A percentile compares a stretch with the other conserved stretches of the same genome.
These are phyloP conservation scores for Sclerotinia minor DNA, from an alignment of 2,329 filamentous ascomycete genomes.

Conservation along the genomic window DNA sequence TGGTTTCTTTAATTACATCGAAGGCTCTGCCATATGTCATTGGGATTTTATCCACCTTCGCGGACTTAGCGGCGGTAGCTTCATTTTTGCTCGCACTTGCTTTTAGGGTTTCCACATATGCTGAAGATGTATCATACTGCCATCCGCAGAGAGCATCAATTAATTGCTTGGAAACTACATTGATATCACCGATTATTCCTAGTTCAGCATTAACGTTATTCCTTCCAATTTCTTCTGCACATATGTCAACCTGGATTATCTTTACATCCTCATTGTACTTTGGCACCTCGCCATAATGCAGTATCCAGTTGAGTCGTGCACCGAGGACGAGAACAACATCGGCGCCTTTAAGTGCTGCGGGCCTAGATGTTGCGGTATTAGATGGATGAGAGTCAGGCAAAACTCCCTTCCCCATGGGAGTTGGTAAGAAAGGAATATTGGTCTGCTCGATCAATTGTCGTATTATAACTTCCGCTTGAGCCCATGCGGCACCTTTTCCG, in stretches of 20 bases:
- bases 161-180: conserved; percentile 51
- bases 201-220: conserved; percentile 51
- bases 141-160: conserved; percentile 46
- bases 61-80: conserved; percentile 47
- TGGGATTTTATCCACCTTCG: conserved; percentile 45
- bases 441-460: conserved; percentile 49
- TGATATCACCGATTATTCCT: conserved; percentile 54
- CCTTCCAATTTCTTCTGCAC: conserved; percentile 54
- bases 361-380: conserved; percentile 55
- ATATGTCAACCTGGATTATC: conserved; percentile 57
- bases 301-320: conserved; percentile 58
- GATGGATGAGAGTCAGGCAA: conserved; percentile 53
- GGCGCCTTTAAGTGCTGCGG: conserved; percentile 53
- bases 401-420: conserved; percentile 60
- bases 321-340: conserved; percentile 57
- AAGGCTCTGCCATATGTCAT: conserved; percentile 54
- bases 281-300: conserved; percentile 55
- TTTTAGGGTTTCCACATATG: conserved; percentile 42
- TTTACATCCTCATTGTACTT: conserved; percentile 53
- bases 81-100: conserved; percentile 50
- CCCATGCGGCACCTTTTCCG: conserved; percentile 58
- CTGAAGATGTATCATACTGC: conserved; percentile 45
- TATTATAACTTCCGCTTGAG: conserved; percentile 50
- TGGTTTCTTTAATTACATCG: conserved; percentile 51
- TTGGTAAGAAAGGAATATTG: conserved; percentile 56